Evolutionary conservation across 768 basidiomycete species (phyloP).

Genomic region (Russula foetens): DNA sequence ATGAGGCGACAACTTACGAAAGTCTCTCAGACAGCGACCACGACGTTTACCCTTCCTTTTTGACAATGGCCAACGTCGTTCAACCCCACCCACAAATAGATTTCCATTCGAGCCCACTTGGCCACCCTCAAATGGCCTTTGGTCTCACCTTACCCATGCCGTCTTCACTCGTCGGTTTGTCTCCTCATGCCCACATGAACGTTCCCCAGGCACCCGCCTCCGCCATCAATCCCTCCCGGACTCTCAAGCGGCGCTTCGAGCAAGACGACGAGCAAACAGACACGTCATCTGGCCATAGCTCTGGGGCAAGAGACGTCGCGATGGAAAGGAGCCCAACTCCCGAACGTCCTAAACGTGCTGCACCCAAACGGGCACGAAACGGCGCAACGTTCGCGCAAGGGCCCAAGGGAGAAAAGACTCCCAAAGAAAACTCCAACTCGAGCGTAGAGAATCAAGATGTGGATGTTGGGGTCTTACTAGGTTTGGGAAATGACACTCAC

Average conservation of each 20-base stretch:
- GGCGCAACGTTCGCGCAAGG: constrained; percentile 27
- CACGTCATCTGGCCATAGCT: constrained; percentile 18
- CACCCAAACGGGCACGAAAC: constrained; percentile 59
- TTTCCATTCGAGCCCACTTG: constrained; percentile 50
- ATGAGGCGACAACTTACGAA: constrained; percentile 6
- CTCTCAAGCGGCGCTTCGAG: constrained; percentile 60
- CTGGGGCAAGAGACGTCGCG: constrained; percentile 46
- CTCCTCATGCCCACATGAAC: constrained; percentile 34
- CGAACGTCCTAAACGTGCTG: constrained; percentile 61
- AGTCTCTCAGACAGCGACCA: constrained; percentile 7
- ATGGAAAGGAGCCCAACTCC: constrained; percentile 87
- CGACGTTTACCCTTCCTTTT: constrained; percentile 19
- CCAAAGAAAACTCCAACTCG: constrained; percentile 43
- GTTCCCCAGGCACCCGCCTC: constrained; percentile 51
- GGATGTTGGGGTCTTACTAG: constrained; percentile 72
- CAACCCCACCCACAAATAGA: constrained; percentile 49
- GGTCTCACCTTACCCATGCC: constrained; percentile 55
- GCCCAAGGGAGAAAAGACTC: constrained; percentile 31
- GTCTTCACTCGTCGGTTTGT: constrained; percentile 42
- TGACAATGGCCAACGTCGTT: constrained; percentile 61
- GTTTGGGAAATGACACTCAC: constrained; percentile 35
- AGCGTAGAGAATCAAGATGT: constrained; percentile 50
- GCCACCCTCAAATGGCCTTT: constrained; percentile 61
- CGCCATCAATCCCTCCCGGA: constrained; percentile 37
- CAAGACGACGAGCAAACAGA: constrained; percentile 55